These are phyloP conservation scores for Trifolium fragiferum DNA, from an alignment of 306 rosid species.

Conservation along the genomic window DNA sequence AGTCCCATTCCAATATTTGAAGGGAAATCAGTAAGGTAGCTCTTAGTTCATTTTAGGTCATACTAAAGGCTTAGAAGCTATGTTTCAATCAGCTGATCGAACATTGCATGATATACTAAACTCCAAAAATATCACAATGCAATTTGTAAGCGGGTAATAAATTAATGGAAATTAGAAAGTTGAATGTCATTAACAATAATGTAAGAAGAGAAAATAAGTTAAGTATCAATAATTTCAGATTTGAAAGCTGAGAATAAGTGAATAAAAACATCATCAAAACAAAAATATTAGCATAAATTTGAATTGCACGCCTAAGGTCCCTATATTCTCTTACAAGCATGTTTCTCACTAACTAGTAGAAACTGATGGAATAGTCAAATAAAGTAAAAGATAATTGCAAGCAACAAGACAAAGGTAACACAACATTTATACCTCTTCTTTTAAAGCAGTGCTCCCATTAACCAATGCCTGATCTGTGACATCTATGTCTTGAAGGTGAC, in stretches of 20 bases:
- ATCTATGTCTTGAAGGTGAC: slow-evolving; percentile 82
- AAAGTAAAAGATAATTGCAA: slow-evolving; percentile 26
- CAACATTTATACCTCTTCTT: slow-evolving; percentile 58
- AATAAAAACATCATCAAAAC: slow-evolving; percentile 2
- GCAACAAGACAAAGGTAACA: slow-evolving; percentile 29
- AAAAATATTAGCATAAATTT: not conserved
- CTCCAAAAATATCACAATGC: slow-evolving; percentile 5
- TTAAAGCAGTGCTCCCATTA: slow-evolving; percentile 54
- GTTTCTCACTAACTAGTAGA: slow-evolving; percentile 22
- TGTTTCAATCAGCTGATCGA: not conserved
- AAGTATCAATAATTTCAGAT: slow-evolving; percentile 18
- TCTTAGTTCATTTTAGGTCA: not conserved
- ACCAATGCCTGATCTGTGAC: slow-evolving; percentile 54
- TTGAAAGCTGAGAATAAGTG: slow-evolving; percentile 17
- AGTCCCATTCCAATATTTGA: slow-evolving; percentile 3
- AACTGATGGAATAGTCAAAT: slow-evolving; percentile 15
- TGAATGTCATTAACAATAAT: slow-evolving; percentile 8
- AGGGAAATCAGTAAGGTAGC: slow-evolving; percentile 29
- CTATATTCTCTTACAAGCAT: slow-evolving; percentile 9
- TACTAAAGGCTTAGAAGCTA: slow-evolving; percentile 13
- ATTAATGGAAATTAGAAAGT: slow-evolving; percentile 13
- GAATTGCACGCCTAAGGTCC: slow-evolving; percentile 22
- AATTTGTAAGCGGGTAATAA: not conserved
- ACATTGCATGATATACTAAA: slow-evolving; percentile 16
- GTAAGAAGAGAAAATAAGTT: slow-evolving; percentile 20